Conservation (phyloP, 495 filamentous ascomycete genomes). For the Tirmania nivea region DNA sequence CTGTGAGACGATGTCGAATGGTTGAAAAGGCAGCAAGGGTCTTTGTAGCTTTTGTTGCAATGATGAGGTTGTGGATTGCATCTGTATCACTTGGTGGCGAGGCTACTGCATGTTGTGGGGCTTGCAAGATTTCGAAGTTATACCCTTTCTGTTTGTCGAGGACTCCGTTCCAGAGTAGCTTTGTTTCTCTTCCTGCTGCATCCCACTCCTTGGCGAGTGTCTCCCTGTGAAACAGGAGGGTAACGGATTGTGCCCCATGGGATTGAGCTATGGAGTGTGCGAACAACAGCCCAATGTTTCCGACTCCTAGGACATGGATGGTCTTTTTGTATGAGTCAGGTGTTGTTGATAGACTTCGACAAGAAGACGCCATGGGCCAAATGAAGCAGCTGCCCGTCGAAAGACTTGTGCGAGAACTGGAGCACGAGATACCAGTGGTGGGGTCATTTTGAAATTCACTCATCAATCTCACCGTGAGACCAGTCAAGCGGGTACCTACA, state of each 20-base stretch:
- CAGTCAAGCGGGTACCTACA: too few relatives aligned
- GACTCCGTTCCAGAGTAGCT: constrained; percentile 19
- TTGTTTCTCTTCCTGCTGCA: constrained; percentile 1
- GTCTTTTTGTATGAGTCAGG: too few relatives aligned
- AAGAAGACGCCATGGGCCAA: too few relatives aligned
- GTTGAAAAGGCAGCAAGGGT: constrained; percentile 35
- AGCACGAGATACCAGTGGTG: too few relatives aligned
- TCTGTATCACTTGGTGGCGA: not conserved
- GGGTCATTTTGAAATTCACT: too few relatives aligned
- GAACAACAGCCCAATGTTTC: constrained; percentile 33
- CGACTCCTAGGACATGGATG: constrained; percentile 34
- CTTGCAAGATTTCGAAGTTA: constrained; percentile 22
- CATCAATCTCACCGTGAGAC: too few relatives aligned
- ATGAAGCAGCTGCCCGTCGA: too few relatives aligned
- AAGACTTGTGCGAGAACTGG: too few relatives aligned
- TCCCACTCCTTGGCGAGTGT: constrained; percentile 24
- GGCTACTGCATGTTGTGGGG: too few relatives aligned
- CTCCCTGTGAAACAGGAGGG: constrained; percentile 27
- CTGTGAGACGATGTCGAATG: constrained; percentile 44
- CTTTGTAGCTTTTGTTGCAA: constrained; percentile 39
- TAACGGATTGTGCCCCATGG: constrained; percentile 21
- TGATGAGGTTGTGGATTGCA: constrained; percentile 51
- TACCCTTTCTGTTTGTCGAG: constrained; percentile 8
- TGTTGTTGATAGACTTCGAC: too few relatives aligned
- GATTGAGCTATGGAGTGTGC: constrained; percentile 25